These are phyloP conservation scores for Pyrenochaeta sp. DNA, from an alignment of 2,329 filamentous ascomycete species.

Conservation along the genomic window DNA sequence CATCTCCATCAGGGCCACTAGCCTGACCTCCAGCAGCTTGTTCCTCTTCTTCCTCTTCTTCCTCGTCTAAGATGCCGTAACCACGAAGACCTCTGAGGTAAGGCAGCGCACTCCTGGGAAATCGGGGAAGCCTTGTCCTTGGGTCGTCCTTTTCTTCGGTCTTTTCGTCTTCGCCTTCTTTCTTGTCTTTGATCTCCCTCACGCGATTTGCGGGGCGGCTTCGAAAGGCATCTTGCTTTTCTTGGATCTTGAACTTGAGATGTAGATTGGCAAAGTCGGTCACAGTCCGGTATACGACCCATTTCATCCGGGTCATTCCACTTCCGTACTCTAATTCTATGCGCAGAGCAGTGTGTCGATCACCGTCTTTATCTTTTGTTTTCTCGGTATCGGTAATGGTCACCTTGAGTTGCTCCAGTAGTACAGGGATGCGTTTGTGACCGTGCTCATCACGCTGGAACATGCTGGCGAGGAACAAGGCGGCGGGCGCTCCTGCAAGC, in stretches of 20 bases:
- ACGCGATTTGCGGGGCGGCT: constrained; percentile 56
- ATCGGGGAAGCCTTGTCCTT: constrained; percentile 80
- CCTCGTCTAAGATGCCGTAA: constrained; percentile 64
- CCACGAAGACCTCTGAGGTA: constrained; percentile 84
- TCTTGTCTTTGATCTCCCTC: constrained; percentile 25
- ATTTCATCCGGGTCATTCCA: constrained; percentile 94
- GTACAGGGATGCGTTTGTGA: constrained; percentile 90
- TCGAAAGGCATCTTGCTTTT: constrained; percentile 83
- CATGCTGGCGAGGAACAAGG: constrained; percentile 94
- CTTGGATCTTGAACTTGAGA: constrained; percentile 87
- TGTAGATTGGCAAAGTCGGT: constrained; percentile 93
- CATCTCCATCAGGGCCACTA: constrained; percentile 69
- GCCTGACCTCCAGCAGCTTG: constrained; percentile 59
- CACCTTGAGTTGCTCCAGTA: constrained; percentile 93
- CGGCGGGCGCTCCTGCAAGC: constrained; percentile 88
- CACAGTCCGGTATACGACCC: constrained; percentile 87
- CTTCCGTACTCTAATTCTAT: constrained; percentile 97
- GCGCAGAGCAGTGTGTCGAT: constrained; percentile 83
- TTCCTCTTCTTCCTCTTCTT: constrained; percentile 79
- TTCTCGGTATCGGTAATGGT: constrained; percentile 79
- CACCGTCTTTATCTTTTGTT: constrained; percentile 40
- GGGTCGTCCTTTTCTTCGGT: constrained; percentile 67
- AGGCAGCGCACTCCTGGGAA: constrained; percentile 87
- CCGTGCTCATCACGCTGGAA: constrained; percentile 97
- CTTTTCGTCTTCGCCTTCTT: constrained; percentile 29